These are phyloP conservation scores for Myxozyma neglecta DNA, from an alignment of 805 yeast species.

Conservation along the genomic window DNA sequence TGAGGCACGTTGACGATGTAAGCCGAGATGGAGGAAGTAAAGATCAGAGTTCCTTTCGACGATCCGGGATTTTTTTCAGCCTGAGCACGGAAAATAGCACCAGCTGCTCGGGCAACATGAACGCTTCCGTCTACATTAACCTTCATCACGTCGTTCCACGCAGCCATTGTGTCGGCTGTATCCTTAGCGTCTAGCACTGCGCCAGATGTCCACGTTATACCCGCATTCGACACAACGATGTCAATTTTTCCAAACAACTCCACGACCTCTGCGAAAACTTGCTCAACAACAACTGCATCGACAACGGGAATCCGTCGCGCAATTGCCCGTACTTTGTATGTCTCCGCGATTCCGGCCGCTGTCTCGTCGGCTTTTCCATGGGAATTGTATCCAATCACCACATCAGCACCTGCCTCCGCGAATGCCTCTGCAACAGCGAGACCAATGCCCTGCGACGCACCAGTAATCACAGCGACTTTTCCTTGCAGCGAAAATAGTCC, in stretches of 20 bases:
- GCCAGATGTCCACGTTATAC: conserved; percentile 30
- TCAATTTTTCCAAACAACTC: conserved; percentile 19
- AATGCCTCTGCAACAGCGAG: conserved; percentile 50
- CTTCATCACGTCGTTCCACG: conserved; percentile 20
- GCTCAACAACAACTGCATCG: conserved; percentile 50
- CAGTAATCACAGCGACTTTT: conserved; percentile 49
- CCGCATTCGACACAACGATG: conserved; percentile 32
- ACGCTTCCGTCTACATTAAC: conserved; percentile 22
- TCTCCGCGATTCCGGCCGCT: conserved; percentile 56
- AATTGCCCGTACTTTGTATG: conserved; percentile 58
- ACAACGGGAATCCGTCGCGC: conserved; percentile 65
- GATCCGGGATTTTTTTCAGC: background rate
- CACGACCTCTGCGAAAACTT: conserved; percentile 46
- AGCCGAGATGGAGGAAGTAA: conserved; percentile 55
- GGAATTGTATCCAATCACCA: conserved; percentile 45
- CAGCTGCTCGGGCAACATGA: conserved; percentile 66
- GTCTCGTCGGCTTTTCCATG: conserved; percentile 56
- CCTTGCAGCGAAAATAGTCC: conserved; percentile 37
- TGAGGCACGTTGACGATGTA: conserved; percentile 56
- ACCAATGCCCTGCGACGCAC: conserved; percentile 57
- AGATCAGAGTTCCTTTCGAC: conserved; percentile 38
- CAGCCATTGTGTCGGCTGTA: conserved; percentile 11
- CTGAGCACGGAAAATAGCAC: conserved; percentile 38
- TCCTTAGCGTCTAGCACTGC: conserved; percentile 11
- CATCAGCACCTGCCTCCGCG: conserved; percentile 50